Conservation (phyloP, 2,329 filamentous ascomycete species). For the Fusarium albidum region DNA sequence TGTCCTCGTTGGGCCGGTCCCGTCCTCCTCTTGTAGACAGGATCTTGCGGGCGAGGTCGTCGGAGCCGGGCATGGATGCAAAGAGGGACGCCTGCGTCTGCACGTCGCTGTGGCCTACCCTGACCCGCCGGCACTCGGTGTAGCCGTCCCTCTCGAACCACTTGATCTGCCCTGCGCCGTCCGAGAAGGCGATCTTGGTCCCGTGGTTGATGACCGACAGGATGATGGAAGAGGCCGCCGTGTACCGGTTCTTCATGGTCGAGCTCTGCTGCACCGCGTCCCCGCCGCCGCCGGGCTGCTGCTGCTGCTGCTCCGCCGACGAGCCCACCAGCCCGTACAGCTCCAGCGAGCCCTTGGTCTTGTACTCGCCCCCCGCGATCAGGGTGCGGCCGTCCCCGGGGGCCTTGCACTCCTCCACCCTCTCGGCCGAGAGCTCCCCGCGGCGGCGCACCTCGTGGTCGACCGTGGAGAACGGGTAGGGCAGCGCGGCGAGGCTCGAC, state of each 20-base stretch:
- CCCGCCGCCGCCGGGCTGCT: too few species aligned
- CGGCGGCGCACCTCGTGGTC: slow-evolving; percentile 65
- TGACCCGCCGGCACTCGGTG: slow-evolving; percentile 64
- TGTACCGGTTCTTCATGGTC: slow-evolving; percentile 81
- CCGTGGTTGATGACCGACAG: slow-evolving; percentile 85
- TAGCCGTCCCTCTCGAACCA: slow-evolving; percentile 90
- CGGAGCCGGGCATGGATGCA: slow-evolving; percentile 60
- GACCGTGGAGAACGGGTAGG: slow-evolving; percentile 71
- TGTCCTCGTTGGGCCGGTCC: slow-evolving; percentile 62
- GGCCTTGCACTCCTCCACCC: slow-evolving; percentile 62
- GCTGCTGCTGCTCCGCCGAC: too few species aligned
- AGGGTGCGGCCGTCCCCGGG: slow-evolving; percentile 68
- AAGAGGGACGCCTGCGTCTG: slow-evolving; percentile 59
- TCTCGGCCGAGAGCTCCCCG: slow-evolving; percentile 63
- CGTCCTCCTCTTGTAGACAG: slow-evolving; percentile 62
- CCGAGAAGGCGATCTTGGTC: slow-evolving; percentile 81
- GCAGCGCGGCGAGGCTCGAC: slow-evolving; percentile 75
- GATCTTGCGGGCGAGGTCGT: slow-evolving; percentile 83
- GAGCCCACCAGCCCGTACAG: slow-evolving; percentile 78
- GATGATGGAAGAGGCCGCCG: slow-evolving; percentile 80
- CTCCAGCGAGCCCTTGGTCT: slow-evolving; percentile 88
- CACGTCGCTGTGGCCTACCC: slow-evolving; percentile 63
- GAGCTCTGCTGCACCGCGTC: slow-evolving; percentile 52
- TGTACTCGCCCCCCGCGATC: slow-evolving; percentile 88
- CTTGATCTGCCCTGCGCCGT: slow-evolving; percentile 83